Conservation (phyloP, 345 rosid genomes). For the Pugionium dolabratum region DNA sequence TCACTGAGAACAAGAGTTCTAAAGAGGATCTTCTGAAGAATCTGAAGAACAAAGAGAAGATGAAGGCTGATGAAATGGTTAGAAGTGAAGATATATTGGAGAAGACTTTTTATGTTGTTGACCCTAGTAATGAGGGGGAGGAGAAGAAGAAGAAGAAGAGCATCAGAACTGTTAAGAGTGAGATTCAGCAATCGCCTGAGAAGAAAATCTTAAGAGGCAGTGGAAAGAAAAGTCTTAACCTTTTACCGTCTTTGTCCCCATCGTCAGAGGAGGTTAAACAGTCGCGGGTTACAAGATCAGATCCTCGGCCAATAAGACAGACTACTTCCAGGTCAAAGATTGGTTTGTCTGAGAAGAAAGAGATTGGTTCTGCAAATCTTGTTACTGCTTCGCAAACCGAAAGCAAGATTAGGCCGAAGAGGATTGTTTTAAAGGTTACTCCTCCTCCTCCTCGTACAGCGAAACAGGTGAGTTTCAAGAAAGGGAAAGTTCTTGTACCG, state of each 20-base stretch:
- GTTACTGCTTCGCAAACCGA: constrained; percentile 48
- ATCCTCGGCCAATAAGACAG: constrained; percentile 35
- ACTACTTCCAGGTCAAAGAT: constrained; percentile 28
- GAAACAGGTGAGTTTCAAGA: constrained; percentile 58
- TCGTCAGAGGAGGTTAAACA: constrained; percentile 17
- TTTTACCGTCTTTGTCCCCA: constrained; percentile 29
- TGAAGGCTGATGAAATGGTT: constrained; percentile 29
- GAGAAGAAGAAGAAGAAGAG: constrained; percentile 33
- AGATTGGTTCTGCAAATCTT: constrained; percentile 23
- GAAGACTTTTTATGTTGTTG: constrained; percentile 65
- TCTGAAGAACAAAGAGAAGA: constrained; percentile 40
- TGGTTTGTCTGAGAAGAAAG: constrained; percentile 30
- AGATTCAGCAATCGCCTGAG: constrained; percentile 29
- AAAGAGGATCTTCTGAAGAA: constrained; percentile 38
- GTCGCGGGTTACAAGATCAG: constrained; percentile 10
- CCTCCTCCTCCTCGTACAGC: constrained; percentile 37
- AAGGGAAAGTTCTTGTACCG: constrained; percentile 64
- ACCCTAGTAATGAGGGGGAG: constrained; percentile 38
- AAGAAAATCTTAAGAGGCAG: constrained; percentile 34
- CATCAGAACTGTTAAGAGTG: constrained; percentile 31
- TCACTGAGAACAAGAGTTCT: constrained; percentile 42
- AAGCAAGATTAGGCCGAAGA: constrained; percentile 49
- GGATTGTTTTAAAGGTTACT: constrained; percentile 43
- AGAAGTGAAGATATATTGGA: constrained; percentile 25
- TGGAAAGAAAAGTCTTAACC: neutral